phyloP scores from a whole-genome alignment of 2,329 filamentous ascomycete species.

The Trichoderma polysporum region DNA sequence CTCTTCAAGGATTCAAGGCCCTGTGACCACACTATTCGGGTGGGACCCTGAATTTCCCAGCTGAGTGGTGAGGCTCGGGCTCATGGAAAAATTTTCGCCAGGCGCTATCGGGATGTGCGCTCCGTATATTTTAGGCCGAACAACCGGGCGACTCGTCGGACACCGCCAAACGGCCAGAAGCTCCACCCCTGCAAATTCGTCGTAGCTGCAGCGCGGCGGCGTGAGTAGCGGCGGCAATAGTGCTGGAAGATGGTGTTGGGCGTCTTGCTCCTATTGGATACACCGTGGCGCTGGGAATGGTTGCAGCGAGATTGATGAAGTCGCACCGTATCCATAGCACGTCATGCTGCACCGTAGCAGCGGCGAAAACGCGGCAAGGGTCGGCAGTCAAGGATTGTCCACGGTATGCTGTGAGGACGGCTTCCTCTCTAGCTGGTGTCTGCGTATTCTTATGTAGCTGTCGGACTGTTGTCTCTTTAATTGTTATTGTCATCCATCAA shows the following conservation, averaged over 20 bases:
- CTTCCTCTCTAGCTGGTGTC: background rate
- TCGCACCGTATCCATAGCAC: conserved; percentile 9
- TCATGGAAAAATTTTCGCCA: conserved; percentile 20
- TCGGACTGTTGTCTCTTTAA: background rate
- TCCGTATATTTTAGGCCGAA: background rate
- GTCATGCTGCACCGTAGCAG: conserved; percentile 16
- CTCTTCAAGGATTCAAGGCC: background rate
- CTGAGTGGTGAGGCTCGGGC: conserved; percentile 11
- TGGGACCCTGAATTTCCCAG: conserved; percentile 9
- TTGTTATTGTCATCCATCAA: background rate
- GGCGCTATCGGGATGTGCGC: conserved; percentile 1
- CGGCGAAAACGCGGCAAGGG: conserved; percentile 5
- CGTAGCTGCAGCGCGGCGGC: background rate
- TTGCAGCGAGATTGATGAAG: conserved; percentile 8
- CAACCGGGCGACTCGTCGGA: conserved; percentile 4
- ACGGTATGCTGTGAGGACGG: background rate
- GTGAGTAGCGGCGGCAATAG: conserved; percentile 17
- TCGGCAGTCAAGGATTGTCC: conserved; percentile 11
- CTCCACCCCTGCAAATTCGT: background rate
- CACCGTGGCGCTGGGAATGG: conserved; percentile 16
- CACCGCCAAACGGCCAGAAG: conserved; percentile 10
- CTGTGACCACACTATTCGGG: background rate
- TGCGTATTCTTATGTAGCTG: background rate
- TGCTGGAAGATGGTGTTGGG: conserved; percentile 15
- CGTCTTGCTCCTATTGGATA: conserved; percentile 16